A percentile compares a stretch with the other conserved stretches of the same genome.
Evolutionary conservation across 306 rosid genomes (phyloP).

Genomic region (Sicyos edulis): DNA sequence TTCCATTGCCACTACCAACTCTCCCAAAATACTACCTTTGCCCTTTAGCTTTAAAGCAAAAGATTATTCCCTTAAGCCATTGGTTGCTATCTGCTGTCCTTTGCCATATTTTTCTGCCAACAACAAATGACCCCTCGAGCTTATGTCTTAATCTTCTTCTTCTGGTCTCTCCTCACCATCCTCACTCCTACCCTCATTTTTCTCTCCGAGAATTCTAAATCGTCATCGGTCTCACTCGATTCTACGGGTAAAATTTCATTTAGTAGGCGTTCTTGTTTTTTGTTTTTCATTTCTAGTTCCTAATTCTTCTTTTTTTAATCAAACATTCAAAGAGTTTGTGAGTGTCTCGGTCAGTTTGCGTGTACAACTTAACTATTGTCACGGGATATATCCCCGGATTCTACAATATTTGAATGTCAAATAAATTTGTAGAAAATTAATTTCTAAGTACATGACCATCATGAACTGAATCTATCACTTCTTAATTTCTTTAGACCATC

Average conservation of each 20-base stretch:
- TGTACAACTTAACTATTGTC: no score
- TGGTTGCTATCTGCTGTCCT: neutral
- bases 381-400: no score
- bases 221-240: neutral
- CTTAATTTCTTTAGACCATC: no score
- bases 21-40: neutral
- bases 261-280: neutral
- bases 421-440: no score
- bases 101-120: neutral
- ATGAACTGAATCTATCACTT: no score
- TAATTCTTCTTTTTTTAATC: no score
- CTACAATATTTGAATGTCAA: no score
- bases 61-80: neutral
- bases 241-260: conserved; percentile 25
- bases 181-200: conserved; percentile 69
- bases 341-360: no score
- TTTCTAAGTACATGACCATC: no score
- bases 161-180: conserved; percentile 73
- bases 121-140: conserved; percentile 61
- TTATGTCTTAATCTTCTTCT: conserved; percentile 58
- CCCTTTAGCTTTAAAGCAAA: neutral
- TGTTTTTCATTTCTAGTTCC: no score
- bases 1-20: conserved; percentile 13
- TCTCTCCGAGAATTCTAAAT: conserved; percentile 63
- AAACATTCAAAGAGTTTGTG: no score